These are phyloP conservation scores for Backusella sp. DNA, from an alignment of 192 early-diverging fungal genomes.

Conservation along the genomic window DNA sequence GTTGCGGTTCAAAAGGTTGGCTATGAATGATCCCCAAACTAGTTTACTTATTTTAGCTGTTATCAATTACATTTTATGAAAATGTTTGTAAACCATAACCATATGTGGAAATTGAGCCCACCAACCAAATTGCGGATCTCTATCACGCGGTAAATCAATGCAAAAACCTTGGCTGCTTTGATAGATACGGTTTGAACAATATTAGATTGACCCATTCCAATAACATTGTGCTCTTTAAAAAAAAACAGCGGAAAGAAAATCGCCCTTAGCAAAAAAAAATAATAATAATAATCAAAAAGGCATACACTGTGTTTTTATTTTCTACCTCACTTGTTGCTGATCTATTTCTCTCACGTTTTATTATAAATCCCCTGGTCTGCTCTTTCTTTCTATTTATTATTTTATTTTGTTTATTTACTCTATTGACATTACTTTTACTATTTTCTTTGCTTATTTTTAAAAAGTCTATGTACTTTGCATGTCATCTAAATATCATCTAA, in stretches of 20 bases:
- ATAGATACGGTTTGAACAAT: background rate
- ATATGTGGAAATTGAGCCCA: background rate
- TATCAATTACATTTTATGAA: background rate
- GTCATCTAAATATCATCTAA: conserved; percentile 17
- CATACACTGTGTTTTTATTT: conserved; percentile 4
- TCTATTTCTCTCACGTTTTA: conserved; percentile 1
- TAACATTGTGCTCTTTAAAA: background rate
- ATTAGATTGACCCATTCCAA: conserved; percentile 8
- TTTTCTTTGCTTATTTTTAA: background rate
- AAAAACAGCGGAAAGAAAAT: background rate
- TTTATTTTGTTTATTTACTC: background rate
- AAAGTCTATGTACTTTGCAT: background rate
- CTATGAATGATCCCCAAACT: background rate
- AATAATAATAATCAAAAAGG: background rate
- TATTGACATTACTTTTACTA: background rate
- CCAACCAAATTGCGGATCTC: conserved; percentile 7
- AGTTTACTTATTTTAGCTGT: background rate
- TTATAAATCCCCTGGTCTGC: background rate
- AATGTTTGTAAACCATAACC: background rate
- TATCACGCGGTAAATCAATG: conserved; percentile 2
- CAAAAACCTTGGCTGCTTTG: background rate
- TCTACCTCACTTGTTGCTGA: background rate
- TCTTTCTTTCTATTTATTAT: conserved; percentile 15
- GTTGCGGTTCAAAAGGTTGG: background rate
- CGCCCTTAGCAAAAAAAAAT: background rate